phyloP scores from a whole-genome alignment of 306 rosid genomes.

The Dryas alaskensis region DNA sequence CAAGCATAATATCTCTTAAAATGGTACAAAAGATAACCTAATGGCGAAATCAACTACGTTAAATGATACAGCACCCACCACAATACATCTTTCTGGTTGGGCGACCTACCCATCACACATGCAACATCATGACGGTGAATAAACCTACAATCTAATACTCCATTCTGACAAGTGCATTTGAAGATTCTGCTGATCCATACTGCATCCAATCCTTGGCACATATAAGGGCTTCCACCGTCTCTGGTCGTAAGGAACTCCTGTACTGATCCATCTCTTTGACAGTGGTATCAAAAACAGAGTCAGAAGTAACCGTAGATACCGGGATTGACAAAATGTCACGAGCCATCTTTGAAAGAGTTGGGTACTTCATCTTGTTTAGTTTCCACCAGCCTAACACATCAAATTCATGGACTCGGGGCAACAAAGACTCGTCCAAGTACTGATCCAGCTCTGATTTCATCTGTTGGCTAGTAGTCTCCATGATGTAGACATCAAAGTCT shows the following conservation, averaged over 20 bases:
- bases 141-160: constrained; percentile 48
- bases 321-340: constrained; percentile 77
- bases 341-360: constrained; percentile 94
- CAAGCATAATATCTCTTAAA: constrained; percentile 28
- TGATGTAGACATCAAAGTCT: constrained; percentile 89
- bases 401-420: constrained; percentile 79
- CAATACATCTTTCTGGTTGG: constrained; percentile 14
- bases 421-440: constrained; percentile 82
- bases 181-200: constrained; percentile 41
- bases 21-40: constrained; percentile 31
- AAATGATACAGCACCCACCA: constrained; percentile 25
- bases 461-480: constrained; percentile 88
- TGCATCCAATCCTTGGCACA: constrained; percentile 98
- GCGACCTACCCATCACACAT: constrained; percentile 33
- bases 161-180: constrained; percentile 52
- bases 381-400: constrained; percentile 94
- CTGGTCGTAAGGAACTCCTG: constrained; percentile 73
- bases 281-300: constrained; percentile 50
- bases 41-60: constrained; percentile 22
- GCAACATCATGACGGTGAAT: not conserved
- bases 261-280: constrained; percentile 77
- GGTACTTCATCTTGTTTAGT: constrained; percentile 83
- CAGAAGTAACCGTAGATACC: constrained; percentile 58
- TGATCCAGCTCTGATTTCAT: constrained; percentile 85
- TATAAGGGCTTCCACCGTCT: constrained; percentile 81